phyloP scores from a whole-genome alignment of 306 rosid species.

The peach (Prunus persica) region Prunus_persica_NCBIv2 NC_034014.1:26381501-26382000 shows the following conservation, averaged over 20 bases:
- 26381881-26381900: neutral
- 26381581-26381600: neutral
- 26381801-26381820: neutral
- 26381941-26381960: neutral
- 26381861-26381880: neutral
- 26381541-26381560: neutral
- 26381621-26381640: neutral
- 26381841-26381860: neutral
- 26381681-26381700: conserved; percentile 37
- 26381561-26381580: neutral
- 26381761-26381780: neutral
- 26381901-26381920: neutral
- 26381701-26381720: conserved; percentile 19
- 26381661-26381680: conserved; percentile 46
- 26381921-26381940: neutral
- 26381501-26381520: conserved; percentile 41
- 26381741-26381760: neutral
- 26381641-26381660: conserved; percentile 45
- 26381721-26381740: neutral
- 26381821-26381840: neutral
- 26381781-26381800: neutral
- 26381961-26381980: neutral
- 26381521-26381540: conserved; percentile 26
- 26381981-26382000: too few relatives aligned
- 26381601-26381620: neutral